Base-by-base conservation (phyloP, 331 rosid genomes). In the Spiraea crenata region DNA sequence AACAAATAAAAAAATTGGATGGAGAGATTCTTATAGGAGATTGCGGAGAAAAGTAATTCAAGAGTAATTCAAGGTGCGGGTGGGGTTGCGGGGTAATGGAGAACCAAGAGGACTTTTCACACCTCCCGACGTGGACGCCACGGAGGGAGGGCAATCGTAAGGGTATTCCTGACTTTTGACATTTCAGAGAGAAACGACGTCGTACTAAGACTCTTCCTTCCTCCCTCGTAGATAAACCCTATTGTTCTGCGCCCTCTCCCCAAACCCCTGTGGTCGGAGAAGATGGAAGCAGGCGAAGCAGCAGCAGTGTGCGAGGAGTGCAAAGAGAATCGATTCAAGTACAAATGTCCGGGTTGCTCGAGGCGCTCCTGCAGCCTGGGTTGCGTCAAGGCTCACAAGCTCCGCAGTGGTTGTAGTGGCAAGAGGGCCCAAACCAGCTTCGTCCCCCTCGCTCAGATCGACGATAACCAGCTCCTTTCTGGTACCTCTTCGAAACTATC, bases 281-380 rank as follows among this genome's bases (percentile, higher is more conserved):
- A 72, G 55, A 65, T 41, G 62, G 65, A 77, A 52, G 85, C 69
- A 67, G 69, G 76, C 67, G 76, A 16, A 49, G 79, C 69, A 45
- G 40, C 57, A 46, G 67, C 48, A 6, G 8, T 73, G 13, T 91
- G 98, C 65, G 83, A 83, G 49, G 96, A 91, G 76, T 95, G 99
- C 90, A 82, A 85, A 74, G 67, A 64, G 2, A 88, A 82, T 34
- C 85, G 87, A 9, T 85, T 82, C 7, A 91, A 84, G 69, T 95
- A 89, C 81, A 91, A 81, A 70, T 95, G 99, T 68, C 99, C 99
- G 1, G 86, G 89, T 38, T 95, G 98, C 82, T 86, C 93, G 39
- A 13, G 76, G n/a, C 89, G 86, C 63, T 86, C 97, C 37, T 95
- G 98, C 70, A 73, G 93, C 70, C 95, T 93, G 6, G 75, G 83